phyloP scores from a whole-genome alignment of 108 stramenopile genomes.

The Cyclotella sp. region DNA sequence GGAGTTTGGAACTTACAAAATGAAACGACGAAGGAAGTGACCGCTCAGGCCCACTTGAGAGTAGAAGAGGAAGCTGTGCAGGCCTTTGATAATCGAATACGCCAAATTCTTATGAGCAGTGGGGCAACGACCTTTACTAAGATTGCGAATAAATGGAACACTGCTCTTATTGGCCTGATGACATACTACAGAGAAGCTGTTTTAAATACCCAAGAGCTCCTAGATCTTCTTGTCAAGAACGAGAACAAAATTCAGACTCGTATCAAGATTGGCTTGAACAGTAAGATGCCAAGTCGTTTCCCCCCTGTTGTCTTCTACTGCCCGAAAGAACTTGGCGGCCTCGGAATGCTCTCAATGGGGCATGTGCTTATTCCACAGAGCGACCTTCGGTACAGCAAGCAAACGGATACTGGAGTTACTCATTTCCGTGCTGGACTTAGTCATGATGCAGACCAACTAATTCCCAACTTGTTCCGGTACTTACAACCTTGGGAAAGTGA shows the following conservation, averaged over 20 bases:
- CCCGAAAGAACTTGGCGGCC: conserved; percentile 98
- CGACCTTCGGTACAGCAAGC: conserved; percentile 98
- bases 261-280: conserved; percentile 99
- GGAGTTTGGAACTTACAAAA: conserved; percentile 99
- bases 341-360: conserved; percentile 99
- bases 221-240: conserved; percentile 97
- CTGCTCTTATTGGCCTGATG: conserved; percentile 97
- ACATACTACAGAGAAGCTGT: conserved; percentile 99
- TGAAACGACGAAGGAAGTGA: conserved; percentile 98
- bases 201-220: conserved; percentile 97
- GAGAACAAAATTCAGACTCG: conserved; percentile 99
- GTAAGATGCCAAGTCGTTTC: conserved; percentile 97
- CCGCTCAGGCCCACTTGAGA: conserved; percentile 95
- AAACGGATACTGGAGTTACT: conserved; percentile 97
- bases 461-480: conserved; percentile 99
- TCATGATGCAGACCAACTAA: conserved; percentile 98
- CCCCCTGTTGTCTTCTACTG: conserved; percentile 94
- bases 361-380: conserved; percentile 99
- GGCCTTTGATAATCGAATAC: conserved; percentile 97
- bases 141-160: conserved; percentile 99
- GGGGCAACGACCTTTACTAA: conserved; percentile 99
- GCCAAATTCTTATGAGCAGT: conserved; percentile 98
- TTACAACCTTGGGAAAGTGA: conserved; percentile 99
- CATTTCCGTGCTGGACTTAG: conserved; percentile 98
- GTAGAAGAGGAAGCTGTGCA: conserved; percentile 94